Evolutionary conservation across 306 rosid species (phyloP).

Genomic region (Senna tora): DNA sequence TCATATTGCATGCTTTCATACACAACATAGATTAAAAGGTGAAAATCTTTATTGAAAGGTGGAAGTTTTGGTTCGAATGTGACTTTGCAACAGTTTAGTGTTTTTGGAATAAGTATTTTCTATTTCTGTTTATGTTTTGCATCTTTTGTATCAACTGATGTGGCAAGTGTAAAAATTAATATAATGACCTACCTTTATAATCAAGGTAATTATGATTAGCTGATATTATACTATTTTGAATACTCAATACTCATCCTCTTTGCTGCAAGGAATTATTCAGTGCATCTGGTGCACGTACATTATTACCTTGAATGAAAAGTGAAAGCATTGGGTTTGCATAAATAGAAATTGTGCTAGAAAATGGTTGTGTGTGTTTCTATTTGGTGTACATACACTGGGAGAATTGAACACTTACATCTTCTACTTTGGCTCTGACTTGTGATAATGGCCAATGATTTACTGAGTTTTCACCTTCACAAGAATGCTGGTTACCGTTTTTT

Average conservation of each 20-base stretch:
- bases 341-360: background rate
- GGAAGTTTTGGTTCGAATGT: background rate
- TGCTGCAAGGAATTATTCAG: background rate
- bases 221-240: background rate
- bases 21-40: background rate
- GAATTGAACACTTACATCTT: background rate
- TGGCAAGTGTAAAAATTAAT: background rate
- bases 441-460: background rate
- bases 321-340: background rate
- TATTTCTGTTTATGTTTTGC: background rate
- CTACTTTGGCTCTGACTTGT: background rate
- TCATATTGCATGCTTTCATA: conserved; percentile 13
- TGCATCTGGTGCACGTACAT: background rate
- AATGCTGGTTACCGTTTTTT: background rate
- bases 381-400: background rate
- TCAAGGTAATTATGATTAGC: background rate
- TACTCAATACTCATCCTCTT: background rate
- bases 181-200: background rate
- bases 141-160: background rate
- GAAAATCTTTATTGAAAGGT: background rate
- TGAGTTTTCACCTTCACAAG: background rate
- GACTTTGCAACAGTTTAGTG: background rate
- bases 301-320: background rate
- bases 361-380: background rate
- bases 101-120: conserved; percentile 16